These are phyloP conservation scores for Choiromyces venosus DNA, from an alignment of 495 filamentous ascomycete species.

Conservation along the genomic window DNA sequence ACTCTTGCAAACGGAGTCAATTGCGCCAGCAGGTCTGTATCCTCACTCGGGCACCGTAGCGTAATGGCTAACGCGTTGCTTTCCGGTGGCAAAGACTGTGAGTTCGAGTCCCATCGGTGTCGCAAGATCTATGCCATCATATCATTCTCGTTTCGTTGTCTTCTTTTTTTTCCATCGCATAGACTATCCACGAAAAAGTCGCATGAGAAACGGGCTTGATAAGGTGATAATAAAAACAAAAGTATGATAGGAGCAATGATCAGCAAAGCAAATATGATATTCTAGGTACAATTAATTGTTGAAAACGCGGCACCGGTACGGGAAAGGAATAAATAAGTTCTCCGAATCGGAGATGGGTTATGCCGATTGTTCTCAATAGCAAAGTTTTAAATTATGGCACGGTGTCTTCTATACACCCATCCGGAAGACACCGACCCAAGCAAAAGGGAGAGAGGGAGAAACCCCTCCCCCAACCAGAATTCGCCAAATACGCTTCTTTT, in stretches of 20 bases:
- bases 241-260: too few species aligned
- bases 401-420: neutral
- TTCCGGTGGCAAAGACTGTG: conserved; percentile 28
- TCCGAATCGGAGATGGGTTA: too few species aligned
- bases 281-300: too few species aligned
- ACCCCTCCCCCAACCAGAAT: conserved; percentile 4
- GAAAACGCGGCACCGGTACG: too few species aligned
- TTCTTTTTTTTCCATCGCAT: too few species aligned
- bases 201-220: neutral
- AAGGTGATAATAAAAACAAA: too few species aligned
- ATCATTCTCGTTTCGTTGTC: neutral
- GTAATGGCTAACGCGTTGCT: conserved; percentile 32
- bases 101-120: conserved; percentile 22
- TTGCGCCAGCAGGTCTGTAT: neutral
- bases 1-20: neutral
- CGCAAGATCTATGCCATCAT: neutral
- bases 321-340: too few species aligned
- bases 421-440: neutral
- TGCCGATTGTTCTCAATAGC: too few species aligned
- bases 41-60: conserved; percentile 11
- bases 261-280: too few species aligned
- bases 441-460: conserved; percentile 9
- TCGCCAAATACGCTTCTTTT: neutral
- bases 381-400: too few species aligned
- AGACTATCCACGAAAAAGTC: too few species aligned